Percentiles rank a stretch among this genome's conserved stretches.
These are phyloP conservation scores for Ottelia alismoides DNA, from an alignment of 106 monocot genomes.

Conservation along the genomic window DNA sequence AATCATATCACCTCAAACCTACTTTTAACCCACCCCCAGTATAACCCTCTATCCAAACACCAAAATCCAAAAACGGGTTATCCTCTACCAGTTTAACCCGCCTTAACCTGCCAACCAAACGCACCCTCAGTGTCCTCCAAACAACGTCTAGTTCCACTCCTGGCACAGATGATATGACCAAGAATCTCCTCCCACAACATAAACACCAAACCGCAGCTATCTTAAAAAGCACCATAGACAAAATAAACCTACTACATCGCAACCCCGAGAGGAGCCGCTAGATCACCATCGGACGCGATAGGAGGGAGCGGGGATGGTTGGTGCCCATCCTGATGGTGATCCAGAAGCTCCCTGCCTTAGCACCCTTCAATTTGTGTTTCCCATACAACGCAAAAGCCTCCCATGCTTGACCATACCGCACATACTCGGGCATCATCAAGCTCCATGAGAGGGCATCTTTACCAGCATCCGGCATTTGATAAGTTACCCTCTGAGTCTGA, in stretches of 20 bases:
- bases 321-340: no score
- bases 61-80: no score
- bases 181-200: conserved; percentile 51
- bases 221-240: conserved; percentile 38
- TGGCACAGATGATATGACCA: conserved; percentile 31
- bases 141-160: conserved; percentile 35
- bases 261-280: no score
- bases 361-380: conserved; percentile 25
- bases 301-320: no score
- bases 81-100: no score
- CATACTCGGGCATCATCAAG: conserved; percentile 42
- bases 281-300: no score
- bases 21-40: no score
- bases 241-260: conserved; percentile 29
- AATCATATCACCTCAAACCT: no score
- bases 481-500: conserved; percentile 19
- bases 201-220: conserved; percentile 18
- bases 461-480: conserved; percentile 19
- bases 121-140: conserved; percentile 45
- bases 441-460: conserved; percentile 66
- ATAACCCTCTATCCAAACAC: no score
- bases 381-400: conserved; percentile 34
- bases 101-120: no score
- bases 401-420: conserved; percentile 14
- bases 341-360: no score